Evolutionary conservation across 345 rosid species (phyloP).

Genomic region (Rhodamnia argentea): DNA sequence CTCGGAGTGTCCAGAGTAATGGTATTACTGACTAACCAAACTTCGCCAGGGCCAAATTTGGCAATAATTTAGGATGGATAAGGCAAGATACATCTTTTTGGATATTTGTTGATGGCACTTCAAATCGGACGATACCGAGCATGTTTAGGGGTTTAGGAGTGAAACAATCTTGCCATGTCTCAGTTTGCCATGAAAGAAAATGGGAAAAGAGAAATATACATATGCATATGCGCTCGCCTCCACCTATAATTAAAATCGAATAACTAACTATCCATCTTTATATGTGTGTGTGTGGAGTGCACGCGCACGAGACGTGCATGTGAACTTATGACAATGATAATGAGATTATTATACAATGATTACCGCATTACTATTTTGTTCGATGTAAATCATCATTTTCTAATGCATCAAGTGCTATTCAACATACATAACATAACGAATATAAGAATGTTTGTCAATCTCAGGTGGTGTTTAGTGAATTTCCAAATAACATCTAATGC

Average conservation of each 20-base stretch:
- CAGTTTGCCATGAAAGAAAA: neutral
- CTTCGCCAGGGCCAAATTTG: neutral
- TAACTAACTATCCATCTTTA: fast-evolving
- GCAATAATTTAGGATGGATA: neutral
- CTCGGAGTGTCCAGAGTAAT: neutral
- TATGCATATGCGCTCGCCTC: neutral
- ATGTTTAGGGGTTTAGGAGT: neutral
- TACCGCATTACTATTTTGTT: neutral
- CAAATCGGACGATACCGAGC: neutral
- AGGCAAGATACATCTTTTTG: neutral
- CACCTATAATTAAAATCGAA: neutral
- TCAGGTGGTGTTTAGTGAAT: neutral
- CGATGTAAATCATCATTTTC: neutral
- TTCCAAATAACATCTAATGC: neutral
- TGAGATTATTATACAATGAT: neutral
- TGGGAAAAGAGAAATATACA: neutral
- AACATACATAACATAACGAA: fast-evolving
- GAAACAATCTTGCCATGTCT: neutral
- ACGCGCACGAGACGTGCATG: neutral
- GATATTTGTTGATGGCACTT: neutral
- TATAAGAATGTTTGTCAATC: fast-evolving
- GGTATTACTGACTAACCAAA: neutral
- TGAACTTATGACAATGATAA: neutral
- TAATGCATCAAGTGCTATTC: neutral
- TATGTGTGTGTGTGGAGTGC: fast-evolving